Evolutionary conservation across 345 rosid species (phyloP), one percentile per base, ranked within the genome.

Genomic region (Syzygium aromaticum): DNA sequence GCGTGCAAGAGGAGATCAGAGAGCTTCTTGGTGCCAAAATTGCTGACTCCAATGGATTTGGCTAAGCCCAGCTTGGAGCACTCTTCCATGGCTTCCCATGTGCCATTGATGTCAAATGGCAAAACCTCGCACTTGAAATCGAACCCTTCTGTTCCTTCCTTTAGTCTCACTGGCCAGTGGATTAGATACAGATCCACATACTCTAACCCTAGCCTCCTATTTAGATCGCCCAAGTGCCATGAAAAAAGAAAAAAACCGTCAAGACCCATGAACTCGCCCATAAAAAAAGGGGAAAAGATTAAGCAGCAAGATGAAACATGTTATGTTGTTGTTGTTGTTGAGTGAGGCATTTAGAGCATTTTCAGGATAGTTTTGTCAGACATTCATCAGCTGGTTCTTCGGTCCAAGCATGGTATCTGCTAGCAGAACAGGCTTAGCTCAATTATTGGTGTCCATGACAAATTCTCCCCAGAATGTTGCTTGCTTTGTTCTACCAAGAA

Each of bases 141-240:
- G 67, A 7, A 38, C 38, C 73, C 78, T 33, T 64, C 40, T 2
- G 85, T 77, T 30, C 53, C 86, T 22, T 77, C 46, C 61, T 84
- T 91, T 85, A 92, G 46, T 46, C 90, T 91, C 51, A 89, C 88
- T 1, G 93, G 94, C 86, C 85, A 91, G 84, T 92, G 93, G 52
- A 93, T 88, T 12, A 92, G 89, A 85, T 93, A 89, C 25, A 90
- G 89, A 67, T 93, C 94, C 52, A 93, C 85, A 33, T 92, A 90
- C 43, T 89, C 92, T 30, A 90, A 57, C 86, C 88, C 87, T 67
- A 93, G 84, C 84, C 87, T 93, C 92, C 93, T 93, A 49, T 52
- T 33, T n/a, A 80, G 6, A 22, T 54, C 1, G 9, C 30, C 11
- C 40, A 15, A 85, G 28, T 22, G n/a, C 6, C 51, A 56, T 57